Conservation (phyloP, 768 basidiomycete genomes). For the Phylloporus arenicola region DNA sequence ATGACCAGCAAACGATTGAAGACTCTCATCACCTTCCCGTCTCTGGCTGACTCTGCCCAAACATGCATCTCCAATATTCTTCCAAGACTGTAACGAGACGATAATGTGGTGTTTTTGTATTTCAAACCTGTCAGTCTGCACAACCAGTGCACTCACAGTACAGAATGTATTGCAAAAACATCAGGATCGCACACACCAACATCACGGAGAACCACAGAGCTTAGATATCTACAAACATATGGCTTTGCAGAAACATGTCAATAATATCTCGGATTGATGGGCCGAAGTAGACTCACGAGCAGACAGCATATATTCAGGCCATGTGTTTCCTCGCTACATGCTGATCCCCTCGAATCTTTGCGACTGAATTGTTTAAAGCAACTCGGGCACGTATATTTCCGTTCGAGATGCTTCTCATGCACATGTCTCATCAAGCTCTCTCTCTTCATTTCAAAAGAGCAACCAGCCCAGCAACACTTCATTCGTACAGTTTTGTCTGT, state of each 20-base stretch:
- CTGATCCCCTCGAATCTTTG: constrained; percentile 11
- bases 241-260: not conserved
- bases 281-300: not conserved
- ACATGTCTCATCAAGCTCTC: constrained; percentile 27
- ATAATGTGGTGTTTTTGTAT: too few relatives aligned
- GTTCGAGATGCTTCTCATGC: constrained; percentile 21
- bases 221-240: not conserved
- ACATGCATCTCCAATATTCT: too few relatives aligned
- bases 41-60: too few relatives aligned
- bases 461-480: constrained; percentile 19
- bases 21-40: too few relatives aligned
- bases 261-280: not conserved
- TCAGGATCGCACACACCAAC: not conserved
- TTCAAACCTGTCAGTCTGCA: too few relatives aligned
- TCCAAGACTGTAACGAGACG: constrained; percentile 4
- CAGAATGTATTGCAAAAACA: not conserved
- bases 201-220: not conserved
- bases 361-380: constrained; percentile 24
- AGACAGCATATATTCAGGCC: not conserved
- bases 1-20: constrained; percentile 73
- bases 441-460: constrained; percentile 18
- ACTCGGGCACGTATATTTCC: constrained; percentile 9
- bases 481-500: constrained; percentile 2
- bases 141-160: constrained; percentile 4
- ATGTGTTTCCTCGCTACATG: constrained; percentile 13